Conservation (phyloP, 1,284 basidiomycete genomes). For the Leccinum pachyderme region DNA sequence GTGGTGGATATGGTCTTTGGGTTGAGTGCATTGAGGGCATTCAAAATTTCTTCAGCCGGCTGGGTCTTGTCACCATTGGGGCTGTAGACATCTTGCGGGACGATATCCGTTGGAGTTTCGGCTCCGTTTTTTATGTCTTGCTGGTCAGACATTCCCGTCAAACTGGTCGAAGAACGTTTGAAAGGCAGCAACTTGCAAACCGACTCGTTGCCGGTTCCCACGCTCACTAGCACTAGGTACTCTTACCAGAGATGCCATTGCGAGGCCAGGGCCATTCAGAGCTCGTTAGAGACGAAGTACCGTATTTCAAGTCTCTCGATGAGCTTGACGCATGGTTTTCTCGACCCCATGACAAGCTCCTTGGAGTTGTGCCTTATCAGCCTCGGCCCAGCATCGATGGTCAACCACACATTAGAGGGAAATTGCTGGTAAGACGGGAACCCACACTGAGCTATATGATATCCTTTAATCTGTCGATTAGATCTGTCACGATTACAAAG, state of each 20-base stretch:
- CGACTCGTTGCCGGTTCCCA: slow-evolving; percentile 24
- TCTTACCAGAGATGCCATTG: slow-evolving; percentile 37
- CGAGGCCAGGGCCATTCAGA: slow-evolving; percentile 37
- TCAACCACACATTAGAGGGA: slow-evolving; percentile 35
- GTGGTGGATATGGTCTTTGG: slow-evolving; percentile 26
- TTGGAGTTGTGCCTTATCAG: slow-evolving; percentile 42
- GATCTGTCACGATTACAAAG: slow-evolving; percentile 85
- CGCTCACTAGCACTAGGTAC: slow-evolving; percentile 9
- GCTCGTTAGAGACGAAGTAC: slow-evolving; percentile 34
- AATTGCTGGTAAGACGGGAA: slow-evolving; percentile 46
- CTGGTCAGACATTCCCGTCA: slow-evolving; percentile 36
- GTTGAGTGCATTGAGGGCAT: slow-evolving; percentile 38
- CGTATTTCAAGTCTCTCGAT: slow-evolving; percentile 40
- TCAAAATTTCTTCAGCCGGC: slow-evolving; percentile 41
- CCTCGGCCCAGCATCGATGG: slow-evolving; percentile 33
- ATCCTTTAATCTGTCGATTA: slow-evolving; percentile 20
- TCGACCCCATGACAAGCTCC: slow-evolving; percentile 31
- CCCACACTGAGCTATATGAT: neutral
- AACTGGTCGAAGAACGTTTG: slow-evolving; percentile 31
- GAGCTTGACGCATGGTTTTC: slow-evolving; percentile 43
- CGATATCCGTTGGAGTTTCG: slow-evolving; percentile 30
- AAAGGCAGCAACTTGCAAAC: slow-evolving; percentile 18
- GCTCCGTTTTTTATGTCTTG: slow-evolving; percentile 30
- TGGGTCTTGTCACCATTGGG: slow-evolving; percentile 36
- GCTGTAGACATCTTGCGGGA: slow-evolving; percentile 28